phyloP scores from a whole-genome alignment of 352 stramenopile species.

The Lagenidium giganteum region DNA sequence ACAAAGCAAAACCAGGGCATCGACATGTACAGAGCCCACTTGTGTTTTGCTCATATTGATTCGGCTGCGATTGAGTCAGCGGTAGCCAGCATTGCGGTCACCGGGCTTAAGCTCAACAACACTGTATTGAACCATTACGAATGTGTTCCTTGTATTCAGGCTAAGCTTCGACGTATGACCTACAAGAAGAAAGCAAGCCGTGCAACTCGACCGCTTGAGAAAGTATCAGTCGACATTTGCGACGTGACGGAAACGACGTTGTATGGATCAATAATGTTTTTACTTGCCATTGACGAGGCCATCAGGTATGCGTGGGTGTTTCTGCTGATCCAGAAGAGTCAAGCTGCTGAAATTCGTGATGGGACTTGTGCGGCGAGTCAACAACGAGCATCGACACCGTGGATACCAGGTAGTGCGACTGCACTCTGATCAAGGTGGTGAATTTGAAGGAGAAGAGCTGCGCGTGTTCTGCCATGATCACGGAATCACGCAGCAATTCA shows the following conservation, averaged over 20 bases:
- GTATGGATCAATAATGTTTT: conserved; percentile 1
- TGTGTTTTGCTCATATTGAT: too few relatives aligned
- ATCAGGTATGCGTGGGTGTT: conserved; percentile 16
- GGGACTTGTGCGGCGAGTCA: neutral
- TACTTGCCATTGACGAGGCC: conserved; percentile 16
- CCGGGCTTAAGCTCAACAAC: conserved; percentile 2
- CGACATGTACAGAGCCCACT: too few relatives aligned
- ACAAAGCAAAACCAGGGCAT: too few relatives aligned
- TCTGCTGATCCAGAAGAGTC: conserved; percentile 1
- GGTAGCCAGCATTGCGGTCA: too few relatives aligned
- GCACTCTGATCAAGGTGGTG: conserved; percentile 15
- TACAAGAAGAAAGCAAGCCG: too few relatives aligned
- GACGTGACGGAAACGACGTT: neutral
- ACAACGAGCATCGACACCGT: conserved; percentile 7
- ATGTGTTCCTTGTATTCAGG: conserved; percentile 8
- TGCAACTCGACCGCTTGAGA: neutral
- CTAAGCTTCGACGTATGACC: conserved; percentile 4
- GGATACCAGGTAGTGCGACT: neutral
- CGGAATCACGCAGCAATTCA: conserved; percentile 9
- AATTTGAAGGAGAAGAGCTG: conserved; percentile 7
- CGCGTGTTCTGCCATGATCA: conserved; percentile 2
- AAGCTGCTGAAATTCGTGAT: conserved; percentile 1
- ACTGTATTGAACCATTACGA: conserved; percentile 5
- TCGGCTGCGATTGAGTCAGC: too few relatives aligned
- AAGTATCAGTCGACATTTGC: conserved; percentile 1